Conservation (phyloP, 805 yeast genomes). For the Lachancea meyersii region DNA sequence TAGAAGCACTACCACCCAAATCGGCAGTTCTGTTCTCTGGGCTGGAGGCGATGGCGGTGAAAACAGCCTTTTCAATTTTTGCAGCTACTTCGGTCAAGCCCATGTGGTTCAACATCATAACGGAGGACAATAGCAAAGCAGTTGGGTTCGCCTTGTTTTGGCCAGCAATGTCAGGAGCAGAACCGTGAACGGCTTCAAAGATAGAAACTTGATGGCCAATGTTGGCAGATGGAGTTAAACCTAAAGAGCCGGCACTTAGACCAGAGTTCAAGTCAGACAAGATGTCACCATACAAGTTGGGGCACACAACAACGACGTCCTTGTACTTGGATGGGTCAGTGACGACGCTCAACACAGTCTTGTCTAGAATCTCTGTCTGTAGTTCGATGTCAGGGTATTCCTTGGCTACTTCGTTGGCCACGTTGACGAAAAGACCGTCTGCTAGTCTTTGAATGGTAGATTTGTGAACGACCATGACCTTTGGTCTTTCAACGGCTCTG, state of each 20-base stretch:
- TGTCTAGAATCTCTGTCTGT: conserved; percentile 85
- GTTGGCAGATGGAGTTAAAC: conserved; percentile 98
- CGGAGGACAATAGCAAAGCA: conserved; percentile 88
- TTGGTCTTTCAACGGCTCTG: conserved; percentile 75
- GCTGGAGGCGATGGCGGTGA: conserved; percentile 86
- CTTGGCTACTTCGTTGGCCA: conserved; percentile 82
- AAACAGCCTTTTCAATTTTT: conserved; percentile 81
- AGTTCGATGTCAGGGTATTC: conserved; percentile 88
- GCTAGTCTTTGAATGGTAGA: conserved; percentile 97
- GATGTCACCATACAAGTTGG: conserved; percentile 98
- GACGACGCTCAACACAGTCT: conserved; percentile 87
- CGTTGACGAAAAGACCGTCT: conserved; percentile 91
- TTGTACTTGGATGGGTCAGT: conserved; percentile 80
- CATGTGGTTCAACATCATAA: conserved; percentile 99
- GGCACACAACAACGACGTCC: conserved; percentile 91
- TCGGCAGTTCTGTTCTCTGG: conserved; percentile 95
- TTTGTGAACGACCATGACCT: conserved; percentile 93
- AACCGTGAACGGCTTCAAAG: conserved; percentile 99
- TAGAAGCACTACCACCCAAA: conserved; percentile 86
- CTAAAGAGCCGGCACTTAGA: conserved; percentile 90
- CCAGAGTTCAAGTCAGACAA: conserved; percentile 97
- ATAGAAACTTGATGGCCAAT: conserved; percentile 98
- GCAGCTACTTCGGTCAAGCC: conserved; percentile 75
- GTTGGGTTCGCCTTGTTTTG: conserved; percentile 99
- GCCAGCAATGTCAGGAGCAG: conserved; percentile 99